Evolutionary conservation across 441 rosid species (phyloP).

Genomic region (Euphorbia corollata): DNA sequence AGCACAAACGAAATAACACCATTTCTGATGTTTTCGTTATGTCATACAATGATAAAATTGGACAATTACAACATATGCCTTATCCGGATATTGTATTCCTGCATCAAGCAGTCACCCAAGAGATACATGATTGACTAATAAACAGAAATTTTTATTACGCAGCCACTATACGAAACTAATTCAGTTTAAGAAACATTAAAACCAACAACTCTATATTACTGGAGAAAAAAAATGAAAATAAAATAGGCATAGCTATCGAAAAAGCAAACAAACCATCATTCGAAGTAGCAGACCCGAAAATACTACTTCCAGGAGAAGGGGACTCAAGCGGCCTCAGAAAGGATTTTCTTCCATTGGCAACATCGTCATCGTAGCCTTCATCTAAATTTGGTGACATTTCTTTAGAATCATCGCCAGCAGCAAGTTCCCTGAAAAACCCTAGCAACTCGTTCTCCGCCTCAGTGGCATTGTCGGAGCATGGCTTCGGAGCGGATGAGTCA

Average conservation of each 20-base stretch:
- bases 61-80: not conserved
- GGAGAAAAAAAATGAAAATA: not conserved
- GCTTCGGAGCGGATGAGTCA: slow-evolving; percentile 26
- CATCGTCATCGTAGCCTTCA: slow-evolving; percentile 35
- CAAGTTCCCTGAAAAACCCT: slow-evolving; percentile 53
- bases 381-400: slow-evolving; percentile 23
- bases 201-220: not conserved
- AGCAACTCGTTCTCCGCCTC: slow-evolving; percentile 31
- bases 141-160: not conserved
- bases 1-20: not conserved
- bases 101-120: not conserved
- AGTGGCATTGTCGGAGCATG: slow-evolving; percentile 22
- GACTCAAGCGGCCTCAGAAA: slow-evolving; percentile 54
- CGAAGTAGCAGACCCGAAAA: slow-evolving; percentile 56
- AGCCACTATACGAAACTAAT: not conserved
- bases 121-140: not conserved
- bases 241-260: not conserved
- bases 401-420: slow-evolving; percentile 45
- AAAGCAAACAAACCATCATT: slow-evolving; percentile 44
- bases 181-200: not conserved
- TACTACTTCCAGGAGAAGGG: slow-evolving; percentile 71
- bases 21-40: not conserved
- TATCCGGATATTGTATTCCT: not conserved
- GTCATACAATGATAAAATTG: not conserved
- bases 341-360: slow-evolving; percentile 28